Percentiles rank a stretch among this genome's conserved stretches.
Evolutionary conservation across 1,284 basidiomycete genomes (phyloP).

Genomic region (Leucoagaricus sp.): DNA sequence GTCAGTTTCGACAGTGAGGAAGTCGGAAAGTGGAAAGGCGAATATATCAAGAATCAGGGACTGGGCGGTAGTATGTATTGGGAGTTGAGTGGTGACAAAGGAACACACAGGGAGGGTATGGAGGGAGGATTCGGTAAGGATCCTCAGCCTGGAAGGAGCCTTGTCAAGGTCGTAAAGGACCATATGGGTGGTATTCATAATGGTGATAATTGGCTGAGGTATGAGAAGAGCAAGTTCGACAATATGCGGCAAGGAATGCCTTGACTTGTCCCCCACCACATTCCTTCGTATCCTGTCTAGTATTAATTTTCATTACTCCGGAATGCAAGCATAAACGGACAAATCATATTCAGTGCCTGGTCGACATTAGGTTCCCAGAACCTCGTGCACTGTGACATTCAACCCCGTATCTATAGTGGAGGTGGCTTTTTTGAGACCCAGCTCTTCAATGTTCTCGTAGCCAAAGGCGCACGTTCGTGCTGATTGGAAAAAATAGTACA

Average conservation of each 20-base stretch:
- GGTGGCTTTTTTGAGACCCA: too few species aligned
- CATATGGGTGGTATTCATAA: slow-evolving; percentile 73
- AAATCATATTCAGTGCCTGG: too few species aligned
- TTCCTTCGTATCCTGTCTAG: neutral
- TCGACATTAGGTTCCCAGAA: too few species aligned
- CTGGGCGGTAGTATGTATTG: slow-evolving; percentile 86
- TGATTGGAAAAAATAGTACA: too few species aligned
- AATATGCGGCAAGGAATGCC: slow-evolving; percentile 74
- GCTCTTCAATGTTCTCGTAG: too few species aligned
- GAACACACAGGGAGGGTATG: slow-evolving; percentile 62
- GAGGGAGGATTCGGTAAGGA: slow-evolving; percentile 69
- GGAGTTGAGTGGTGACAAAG: slow-evolving; percentile 85
- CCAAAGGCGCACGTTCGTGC: too few species aligned
- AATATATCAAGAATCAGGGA: slow-evolving; percentile 70
- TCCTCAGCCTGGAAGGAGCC: slow-evolving; percentile 56
- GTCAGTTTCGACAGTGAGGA: slow-evolving; percentile 79
- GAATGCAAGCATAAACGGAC: neutral
- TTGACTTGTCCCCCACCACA: too few species aligned
- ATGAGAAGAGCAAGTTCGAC: slow-evolving; percentile 73
- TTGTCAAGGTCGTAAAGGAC: slow-evolving; percentile 70
- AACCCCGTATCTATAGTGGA: too few species aligned
- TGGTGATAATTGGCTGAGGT: slow-evolving; percentile 68
- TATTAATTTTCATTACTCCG: too few species aligned
- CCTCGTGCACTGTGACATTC: too few species aligned
- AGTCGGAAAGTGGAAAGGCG: slow-evolving; percentile 70